A percentile compares a stretch with the other conserved stretches of the same genome.
Evolutionary conservation across 2,329 filamentous ascomycete genomes (phyloP).

Genomic region (Fonsecaea pugnacius): DNA sequence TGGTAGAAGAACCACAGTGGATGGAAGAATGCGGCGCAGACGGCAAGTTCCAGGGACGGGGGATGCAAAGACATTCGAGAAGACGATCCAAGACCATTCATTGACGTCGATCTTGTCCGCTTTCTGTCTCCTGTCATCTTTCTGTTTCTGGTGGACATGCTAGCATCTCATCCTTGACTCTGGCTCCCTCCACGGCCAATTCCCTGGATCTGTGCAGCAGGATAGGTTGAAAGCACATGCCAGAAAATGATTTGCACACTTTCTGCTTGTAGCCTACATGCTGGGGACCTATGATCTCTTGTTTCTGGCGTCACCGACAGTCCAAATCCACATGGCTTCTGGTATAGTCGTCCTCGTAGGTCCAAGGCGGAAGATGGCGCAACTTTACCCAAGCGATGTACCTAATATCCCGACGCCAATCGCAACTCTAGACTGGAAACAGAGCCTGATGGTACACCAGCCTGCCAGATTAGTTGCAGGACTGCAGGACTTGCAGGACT

Average conservation of each 20-base stretch:
- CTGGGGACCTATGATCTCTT: background rate
- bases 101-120: conserved; percentile 8
- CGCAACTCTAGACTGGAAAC: background rate
- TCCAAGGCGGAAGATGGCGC: conserved; percentile 16
- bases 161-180: background rate
- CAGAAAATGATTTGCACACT: background rate
- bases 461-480: conserved; percentile 16
- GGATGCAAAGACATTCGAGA: conserved; percentile 16
- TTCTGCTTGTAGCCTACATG: background rate
- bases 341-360: conserved; percentile 1
- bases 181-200: background rate
- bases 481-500: background rate
- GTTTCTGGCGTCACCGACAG: conserved; percentile 12
- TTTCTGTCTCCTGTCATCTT: background rate
- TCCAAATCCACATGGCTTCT: background rate
- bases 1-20: background rate
- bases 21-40: conserved; percentile 5
- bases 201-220: conserved; percentile 4
- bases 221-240: background rate
- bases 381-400: conserved; percentile 13
- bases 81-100: background rate
- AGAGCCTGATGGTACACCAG: background rate
- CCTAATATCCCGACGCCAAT: conserved; percentile 10
- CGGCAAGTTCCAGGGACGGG: background rate
- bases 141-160: background rate